These are phyloP conservation scores for Lathyrus aphaca DNA, from an alignment of 306 rosid genomes.

Conservation along the genomic window DNA sequence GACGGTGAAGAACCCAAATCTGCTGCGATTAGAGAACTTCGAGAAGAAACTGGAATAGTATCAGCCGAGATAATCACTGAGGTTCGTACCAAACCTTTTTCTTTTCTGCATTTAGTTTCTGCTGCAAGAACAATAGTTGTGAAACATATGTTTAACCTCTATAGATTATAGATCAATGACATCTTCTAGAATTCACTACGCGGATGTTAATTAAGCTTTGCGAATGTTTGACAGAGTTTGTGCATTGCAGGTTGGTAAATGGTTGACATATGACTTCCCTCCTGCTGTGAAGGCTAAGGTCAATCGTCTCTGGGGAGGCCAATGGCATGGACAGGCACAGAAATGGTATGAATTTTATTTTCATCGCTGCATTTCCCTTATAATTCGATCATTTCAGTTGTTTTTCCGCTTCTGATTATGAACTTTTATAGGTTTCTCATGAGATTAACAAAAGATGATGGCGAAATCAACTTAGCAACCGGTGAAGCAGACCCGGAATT, in stretches of 20 bases:
- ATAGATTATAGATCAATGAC: background rate
- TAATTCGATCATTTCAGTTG: background rate
- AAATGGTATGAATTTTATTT: slow-evolving; percentile 65
- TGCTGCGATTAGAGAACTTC: slow-evolving; percentile 88
- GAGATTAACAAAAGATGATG: slow-evolving; percentile 72
- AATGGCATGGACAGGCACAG: slow-evolving; percentile 99
- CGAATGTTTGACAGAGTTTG: slow-evolving; percentile 35
- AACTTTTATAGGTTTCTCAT: slow-evolving; percentile 76
- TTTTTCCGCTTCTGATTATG: slow-evolving; percentile 32
- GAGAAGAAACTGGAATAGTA: slow-evolving; percentile 89
- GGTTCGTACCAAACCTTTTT: slow-evolving; percentile 50
- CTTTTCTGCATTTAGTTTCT: slow-evolving; percentile 28
- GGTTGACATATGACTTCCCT: slow-evolving; percentile 97
- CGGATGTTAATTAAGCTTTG: slow-evolving; percentile 26
- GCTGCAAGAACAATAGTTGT: slow-evolving; percentile 20
- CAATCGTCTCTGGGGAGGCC: slow-evolving; percentile 96
- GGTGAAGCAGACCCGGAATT: slow-evolving; percentile 94
- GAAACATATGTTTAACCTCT: background rate
- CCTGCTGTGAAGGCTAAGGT: slow-evolving; percentile 94
- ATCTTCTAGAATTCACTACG: too few relatives aligned
- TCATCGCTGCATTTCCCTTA: background rate
- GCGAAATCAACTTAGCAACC: slow-evolving; percentile 77
- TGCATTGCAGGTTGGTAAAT: slow-evolving; percentile 71
- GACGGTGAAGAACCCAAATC: slow-evolving; percentile 92
- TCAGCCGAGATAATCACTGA: slow-evolving; percentile 81